Conservation (phyloP, 106 monocot genomes). For the Apostasia ramifera region DNA sequence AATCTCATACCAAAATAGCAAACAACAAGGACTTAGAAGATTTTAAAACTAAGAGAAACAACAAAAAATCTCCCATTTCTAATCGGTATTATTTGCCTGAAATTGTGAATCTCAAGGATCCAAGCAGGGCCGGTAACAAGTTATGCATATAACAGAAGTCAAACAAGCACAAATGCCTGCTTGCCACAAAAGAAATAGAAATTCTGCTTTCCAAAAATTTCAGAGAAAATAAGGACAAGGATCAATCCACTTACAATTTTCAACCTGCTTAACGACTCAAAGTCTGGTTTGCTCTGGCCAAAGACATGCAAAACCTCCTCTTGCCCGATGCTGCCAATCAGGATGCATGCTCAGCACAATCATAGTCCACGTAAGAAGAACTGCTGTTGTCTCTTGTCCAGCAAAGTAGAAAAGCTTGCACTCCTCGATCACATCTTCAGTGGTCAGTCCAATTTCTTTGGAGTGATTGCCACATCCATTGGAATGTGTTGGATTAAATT, state of each 20-base stretch:
- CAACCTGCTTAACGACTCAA: conserved; percentile 24
- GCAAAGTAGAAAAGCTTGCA: conserved; percentile 53
- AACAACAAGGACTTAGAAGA: too few relatives aligned
- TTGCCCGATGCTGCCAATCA: conserved; percentile 34
- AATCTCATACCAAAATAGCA: too few relatives aligned
- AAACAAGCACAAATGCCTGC: too few relatives aligned
- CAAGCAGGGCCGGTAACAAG: too few relatives aligned
- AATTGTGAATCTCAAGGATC: too few relatives aligned
- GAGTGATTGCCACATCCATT: not conserved
- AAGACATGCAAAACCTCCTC: conserved; percentile 43
- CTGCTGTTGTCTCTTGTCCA: conserved; percentile 38
- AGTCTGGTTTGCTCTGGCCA: conserved; percentile 24
- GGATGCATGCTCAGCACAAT: conserved; percentile 32
- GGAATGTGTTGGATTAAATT: conserved; percentile 4
- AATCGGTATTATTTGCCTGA: too few relatives aligned
- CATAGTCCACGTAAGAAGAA: conserved; percentile 44
- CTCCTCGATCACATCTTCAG: conserved; percentile 46
- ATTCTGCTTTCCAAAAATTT: too few relatives aligned
- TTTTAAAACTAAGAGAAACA: too few relatives aligned
- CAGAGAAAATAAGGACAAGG: too few relatives aligned
- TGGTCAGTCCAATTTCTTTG: conserved; percentile 10
- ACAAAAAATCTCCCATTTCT: too few relatives aligned
- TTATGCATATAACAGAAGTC: too few relatives aligned
- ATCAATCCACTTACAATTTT: conserved; percentile 24
- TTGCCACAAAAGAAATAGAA: too few relatives aligned